Evolutionary conservation across 306 rosid species (phyloP).

Genomic region (Castanea sativa): DNA sequence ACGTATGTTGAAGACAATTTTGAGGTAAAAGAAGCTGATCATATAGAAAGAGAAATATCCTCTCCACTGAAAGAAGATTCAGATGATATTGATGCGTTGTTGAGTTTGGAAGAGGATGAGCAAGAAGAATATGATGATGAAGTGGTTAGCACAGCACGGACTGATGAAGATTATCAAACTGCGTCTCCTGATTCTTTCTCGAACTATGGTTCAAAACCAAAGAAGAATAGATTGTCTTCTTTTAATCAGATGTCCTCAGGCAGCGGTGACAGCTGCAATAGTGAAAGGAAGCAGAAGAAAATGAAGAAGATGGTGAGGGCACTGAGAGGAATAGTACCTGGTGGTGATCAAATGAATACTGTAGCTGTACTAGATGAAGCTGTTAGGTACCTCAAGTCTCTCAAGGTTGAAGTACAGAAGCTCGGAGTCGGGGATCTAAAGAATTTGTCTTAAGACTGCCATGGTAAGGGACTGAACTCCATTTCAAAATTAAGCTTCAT

Average conservation of each 20-base stretch:
- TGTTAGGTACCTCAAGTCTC: conserved; percentile 85
- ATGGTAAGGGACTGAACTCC: background rate
- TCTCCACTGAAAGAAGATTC: conserved; percentile 72
- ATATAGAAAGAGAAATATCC: conserved; percentile 47
- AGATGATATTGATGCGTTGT: conserved; percentile 76
- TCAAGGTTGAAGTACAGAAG: conserved; percentile 80
- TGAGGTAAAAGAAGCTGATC: conserved; percentile 32
- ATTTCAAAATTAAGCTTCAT: background rate
- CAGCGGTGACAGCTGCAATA: conserved; percentile 34
- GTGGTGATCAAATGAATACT: conserved; percentile 68
- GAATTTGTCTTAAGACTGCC: background rate
- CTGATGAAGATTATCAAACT: conserved; percentile 49
- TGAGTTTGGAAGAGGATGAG: conserved; percentile 83
- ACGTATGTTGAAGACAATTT: conserved; percentile 44
- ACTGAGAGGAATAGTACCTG: conserved; percentile 76
- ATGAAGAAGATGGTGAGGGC: conserved; percentile 83
- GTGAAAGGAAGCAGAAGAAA: conserved; percentile 55
- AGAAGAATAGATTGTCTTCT: conserved; percentile 45
- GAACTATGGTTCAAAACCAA: conserved; percentile 54
- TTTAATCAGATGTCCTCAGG: conserved; percentile 38
- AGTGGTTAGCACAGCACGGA: conserved; percentile 90
- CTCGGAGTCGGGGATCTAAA: conserved; percentile 53
- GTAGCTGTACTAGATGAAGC: conserved; percentile 82
- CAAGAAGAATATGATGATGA: conserved; percentile 67
- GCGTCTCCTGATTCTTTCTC: conserved; percentile 63